Base-by-base conservation (phyloP, 768 basidiomycete species). In the Trametes gibbosa region DNA sequence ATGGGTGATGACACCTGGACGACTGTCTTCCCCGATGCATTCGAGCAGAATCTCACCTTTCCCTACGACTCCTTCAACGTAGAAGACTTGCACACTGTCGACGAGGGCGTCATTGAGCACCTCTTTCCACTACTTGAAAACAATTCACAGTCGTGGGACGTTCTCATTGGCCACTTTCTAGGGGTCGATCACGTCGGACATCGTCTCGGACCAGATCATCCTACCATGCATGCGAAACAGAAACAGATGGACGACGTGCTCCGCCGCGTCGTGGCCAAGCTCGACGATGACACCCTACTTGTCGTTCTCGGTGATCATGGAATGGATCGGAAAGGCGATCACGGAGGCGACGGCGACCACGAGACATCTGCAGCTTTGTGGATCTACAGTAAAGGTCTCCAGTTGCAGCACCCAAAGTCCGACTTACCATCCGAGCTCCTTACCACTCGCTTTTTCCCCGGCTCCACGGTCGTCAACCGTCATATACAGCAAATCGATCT, bases 1-100 rank as follows among this genome's bases (percentile, higher is more conserved):
- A 92, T 92, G 86, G 96, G 97, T 0, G 96, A 98, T 68, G 94
- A 98, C 71, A 99, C 97, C 0, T 99, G 97, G 97, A 83, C 90
- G 73, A 82, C 86, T 1, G 82, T 95, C 13, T 99, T 95, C 68
- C 92, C 95, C 0, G 75, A 81, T 52, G 75, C 84, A 5, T 94
- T 98, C 64, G 77, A 81, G 27, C 71, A 76, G 14, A 86, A 90
- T 66, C 84, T 90, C 78, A 79, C 88, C 0, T 89, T 84, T 68
- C 88, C 95, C 0, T 98, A 85, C 69, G 95, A 97, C 72, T 97
- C 95, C 0, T 98, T 99, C 80, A 95, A 98, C 72, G 97, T 99
- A 59, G 97, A 98, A 72, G 97, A 98, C 70, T 79, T 99, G 3
- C 95, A 99, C 68, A 89, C 92, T 0, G 97, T 98, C 47, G 97